Evolutionary conservation across 2,329 filamentous ascomycete species (phyloP), one percentile per base, ranked within the genome.

Genomic region (Nemania serpens): DNA sequence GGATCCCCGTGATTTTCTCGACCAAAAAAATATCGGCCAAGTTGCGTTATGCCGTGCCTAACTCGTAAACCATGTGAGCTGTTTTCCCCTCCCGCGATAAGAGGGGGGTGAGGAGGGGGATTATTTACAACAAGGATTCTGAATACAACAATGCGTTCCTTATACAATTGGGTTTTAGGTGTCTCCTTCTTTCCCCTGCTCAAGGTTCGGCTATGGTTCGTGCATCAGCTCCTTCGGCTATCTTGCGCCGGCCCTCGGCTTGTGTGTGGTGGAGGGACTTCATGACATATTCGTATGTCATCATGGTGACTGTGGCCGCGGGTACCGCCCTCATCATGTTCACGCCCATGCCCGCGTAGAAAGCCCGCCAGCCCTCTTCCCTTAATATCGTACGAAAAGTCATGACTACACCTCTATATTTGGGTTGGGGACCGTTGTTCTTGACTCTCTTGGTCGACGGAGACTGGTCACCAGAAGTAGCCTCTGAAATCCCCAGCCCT

Each of bases 301-400:
- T 82, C 89, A 99, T 96, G 2, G 95, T 99, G 25, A 96, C 97
- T 71, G 96, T 96, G 18, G 95, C 94, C 20, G 95, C 93, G 34
- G 95, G 95, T 12, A 99, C 89, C 7, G 95, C 95, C 58, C 95
- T 86, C 82, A 98, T 92, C 87, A 99, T 91, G 77, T 99, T 99
- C 50, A 94, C 97, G 39, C 95, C 95, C 82, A 99, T 92, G 37
- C 95, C 95, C 22, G 93, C 94, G 75, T 99, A 99, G 71, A 99
- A 98, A 3, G 94, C 94, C 64, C 90, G 84, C 93, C 94, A 97
- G 6, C 95, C 95, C 76, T 99, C 95, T 75, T 99, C 95, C 36
- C 80, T 81, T 39, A 97, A 79, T 63, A 99, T 98, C 2, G 88
- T 93, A 64, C 88, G 86, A 75, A 90, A 94, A 0, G 94, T 97